Evolutionary conservation across 176 grass and related monocot genomes (phyloP).

Genomic region (bread wheat (Triticum aestivum)): DNA sequence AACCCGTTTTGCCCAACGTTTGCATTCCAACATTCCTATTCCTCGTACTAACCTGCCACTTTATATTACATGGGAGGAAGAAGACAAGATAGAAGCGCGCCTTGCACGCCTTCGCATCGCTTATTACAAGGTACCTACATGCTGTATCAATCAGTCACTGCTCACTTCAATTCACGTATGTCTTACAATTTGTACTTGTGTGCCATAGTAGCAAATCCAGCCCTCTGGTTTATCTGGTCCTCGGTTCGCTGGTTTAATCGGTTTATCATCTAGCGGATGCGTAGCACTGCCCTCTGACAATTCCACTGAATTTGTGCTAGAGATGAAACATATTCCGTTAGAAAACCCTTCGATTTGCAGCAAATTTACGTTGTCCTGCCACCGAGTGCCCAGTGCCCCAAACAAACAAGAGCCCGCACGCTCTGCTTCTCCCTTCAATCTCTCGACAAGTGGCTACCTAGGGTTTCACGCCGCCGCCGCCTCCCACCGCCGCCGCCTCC

Average conservation of each 20-base stretch:
- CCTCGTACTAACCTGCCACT: too few relatives aligned
- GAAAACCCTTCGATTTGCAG: too few relatives aligned
- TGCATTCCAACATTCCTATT: not conserved
- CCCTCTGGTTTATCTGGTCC: not conserved
- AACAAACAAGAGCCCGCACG: too few relatives aligned
- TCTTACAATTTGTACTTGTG: not conserved
- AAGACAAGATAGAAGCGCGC: not conserved
- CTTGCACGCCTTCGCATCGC: not conserved
- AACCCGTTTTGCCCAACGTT: not conserved
- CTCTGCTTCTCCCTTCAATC: too few relatives aligned
- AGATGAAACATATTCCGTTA: too few relatives aligned
- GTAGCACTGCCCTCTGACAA: too few relatives aligned
- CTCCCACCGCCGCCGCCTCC: not conserved
- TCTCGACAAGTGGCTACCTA: not conserved
- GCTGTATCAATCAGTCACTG: not conserved
- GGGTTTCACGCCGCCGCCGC: not conserved
- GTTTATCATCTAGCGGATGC: too few relatives aligned
- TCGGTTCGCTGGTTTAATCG: too few relatives aligned
- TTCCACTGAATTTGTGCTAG: too few relatives aligned
- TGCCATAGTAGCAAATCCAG: not conserved
- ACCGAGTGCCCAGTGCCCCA: too few relatives aligned
- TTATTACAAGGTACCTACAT: not conserved
- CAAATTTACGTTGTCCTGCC: too few relatives aligned
- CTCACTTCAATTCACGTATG: not conserved
- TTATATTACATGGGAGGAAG: too few relatives aligned